Percentiles rank a stretch among this genome's conserved stretches.
Conservation (phyloP, 345 rosid genomes). For the Microthlaspi erraticum region DNA sequence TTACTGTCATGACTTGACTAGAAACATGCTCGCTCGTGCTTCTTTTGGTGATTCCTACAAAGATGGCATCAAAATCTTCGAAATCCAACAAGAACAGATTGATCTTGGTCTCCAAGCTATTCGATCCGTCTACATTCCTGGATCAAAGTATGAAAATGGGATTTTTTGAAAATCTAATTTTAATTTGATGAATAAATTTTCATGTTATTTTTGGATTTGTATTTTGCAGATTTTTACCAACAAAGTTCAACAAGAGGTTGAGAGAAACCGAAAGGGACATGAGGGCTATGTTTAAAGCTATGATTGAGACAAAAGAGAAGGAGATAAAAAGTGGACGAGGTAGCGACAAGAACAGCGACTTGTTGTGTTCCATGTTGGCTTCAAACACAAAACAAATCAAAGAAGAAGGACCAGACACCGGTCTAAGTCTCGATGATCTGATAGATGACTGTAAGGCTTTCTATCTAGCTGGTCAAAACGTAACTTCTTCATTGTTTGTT, state of each 20-base stretch:
- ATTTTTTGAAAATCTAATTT: too few species aligned
- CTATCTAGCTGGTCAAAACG: slow-evolving; percentile 73
- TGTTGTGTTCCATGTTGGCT: slow-evolving; percentile 45
- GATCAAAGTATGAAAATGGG: slow-evolving; percentile 43
- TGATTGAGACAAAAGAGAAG: slow-evolving; percentile 46
- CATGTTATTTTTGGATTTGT: not conserved
- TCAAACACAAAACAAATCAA: slow-evolving; percentile 36
- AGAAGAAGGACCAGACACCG: slow-evolving; percentile 44
- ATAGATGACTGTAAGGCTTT: slow-evolving; percentile 71
- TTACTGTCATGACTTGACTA: slow-evolving; percentile 46
- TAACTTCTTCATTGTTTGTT: slow-evolving; percentile 54
- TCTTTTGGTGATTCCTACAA: slow-evolving; percentile 51
- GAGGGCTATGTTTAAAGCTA: slow-evolving; percentile 46
- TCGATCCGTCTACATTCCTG: slow-evolving; percentile 47
- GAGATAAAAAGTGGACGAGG: slow-evolving; percentile 44
- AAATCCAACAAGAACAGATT: slow-evolving; percentile 47
- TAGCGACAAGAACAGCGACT: slow-evolving; percentile 39
- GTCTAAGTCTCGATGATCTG: slow-evolving; percentile 44
- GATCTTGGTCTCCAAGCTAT: slow-evolving; percentile 45
- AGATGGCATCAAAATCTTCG: slow-evolving; percentile 53
- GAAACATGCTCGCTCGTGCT: slow-evolving; percentile 53
- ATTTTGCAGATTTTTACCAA: slow-evolving; percentile 49
- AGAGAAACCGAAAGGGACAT: slow-evolving; percentile 45
- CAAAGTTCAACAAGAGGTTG: slow-evolving; percentile 53
- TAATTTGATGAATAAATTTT: not conserved